Base-by-base conservation (phyloP, 139 green algal genomes). In the Nannochloris sp. region DNA sequence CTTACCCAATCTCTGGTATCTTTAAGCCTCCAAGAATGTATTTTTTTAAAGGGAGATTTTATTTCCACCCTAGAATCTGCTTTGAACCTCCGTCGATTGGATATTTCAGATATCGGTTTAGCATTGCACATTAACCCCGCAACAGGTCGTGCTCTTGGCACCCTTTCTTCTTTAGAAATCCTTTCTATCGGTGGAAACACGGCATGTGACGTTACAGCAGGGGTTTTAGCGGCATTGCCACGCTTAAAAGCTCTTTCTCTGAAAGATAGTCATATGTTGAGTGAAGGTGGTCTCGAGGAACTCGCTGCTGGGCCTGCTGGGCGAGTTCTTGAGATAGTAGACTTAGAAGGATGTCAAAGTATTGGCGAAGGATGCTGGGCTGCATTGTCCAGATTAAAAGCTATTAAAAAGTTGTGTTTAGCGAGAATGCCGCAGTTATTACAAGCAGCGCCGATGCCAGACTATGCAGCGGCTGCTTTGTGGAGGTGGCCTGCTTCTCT, bases 401-500 rank as follows among this genome's bases (percentile, higher is more conserved):
- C 46, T 24, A 45, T 71, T 4, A 36, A 56, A 6, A 34, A 6
- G 7, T 47, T 71, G 12, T 14, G 33, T 29, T 34, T 71, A 47
- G 48, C 46, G 33, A 42, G 59, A 33, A 65, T 51, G 64, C 0
- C 51, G 1, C 45, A 71, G 23, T 37, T 71, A 37, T 45, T 71
- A 9, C 45, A 48, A 19, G 33, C 31, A 24, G 12, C 47, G 6
- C 33, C 47, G 8, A 65, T 65, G 32, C 47, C 47, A 27, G 51
- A 71, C 47, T 23, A 13, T 33, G 33, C 46, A 24, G 47, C 64
- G 5, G 64, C 33, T 0, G 64, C 64, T 27, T 47, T 71, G 23
- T 71, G 64, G 64, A 57, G 53, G 47, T 47, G 54, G 61, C 47
- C 48, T 3, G 30, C 9, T 10, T 37, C 37, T 42, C 64, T 71